phyloP scores from a whole-genome alignment of 2,329 filamentous ascomycete species.

The Colletotrichum graminicola region DNA sequence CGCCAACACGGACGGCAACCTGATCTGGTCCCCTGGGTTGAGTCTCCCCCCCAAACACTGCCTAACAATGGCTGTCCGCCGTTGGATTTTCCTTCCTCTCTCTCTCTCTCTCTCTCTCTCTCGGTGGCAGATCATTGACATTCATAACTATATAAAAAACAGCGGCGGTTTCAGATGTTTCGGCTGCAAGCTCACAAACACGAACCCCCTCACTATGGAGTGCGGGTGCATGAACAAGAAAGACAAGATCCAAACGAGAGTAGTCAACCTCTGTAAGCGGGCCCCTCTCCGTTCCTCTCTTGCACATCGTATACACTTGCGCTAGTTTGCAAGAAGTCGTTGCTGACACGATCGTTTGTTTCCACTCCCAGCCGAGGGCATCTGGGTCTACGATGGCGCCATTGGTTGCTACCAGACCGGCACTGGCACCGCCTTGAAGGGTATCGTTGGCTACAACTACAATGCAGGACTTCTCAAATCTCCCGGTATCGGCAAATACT shows the following conservation, averaged over 20 bases:
- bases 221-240: slow-evolving; percentile 2
- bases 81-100: background rate
- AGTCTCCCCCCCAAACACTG: background rate
- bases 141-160: background rate
- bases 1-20: slow-evolving; percentile 7
- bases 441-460: too few species aligned
- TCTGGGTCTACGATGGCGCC: slow-evolving; percentile 27
- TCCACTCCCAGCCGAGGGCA: slow-evolving; percentile 11
- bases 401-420: slow-evolving; percentile 1
- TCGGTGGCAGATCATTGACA: background rate
- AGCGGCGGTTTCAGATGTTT: background rate
- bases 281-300: too few species aligned
- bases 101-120: background rate
- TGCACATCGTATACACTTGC: background rate
- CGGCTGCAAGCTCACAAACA: background rate
- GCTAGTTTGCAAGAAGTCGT: background rate
- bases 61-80: background rate
- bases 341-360: background rate
- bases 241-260: background rate
- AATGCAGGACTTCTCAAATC: background rate
- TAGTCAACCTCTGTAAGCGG: slow-evolving; percentile 30
- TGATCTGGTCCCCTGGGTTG: background rate
- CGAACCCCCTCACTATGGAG: slow-evolving; percentile 4
- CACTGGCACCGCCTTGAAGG: too few species aligned
- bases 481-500: background rate